Conservation (phyloP, 2,329 filamentous ascomycete species). For the Talaromyces atroroseus region DNA sequence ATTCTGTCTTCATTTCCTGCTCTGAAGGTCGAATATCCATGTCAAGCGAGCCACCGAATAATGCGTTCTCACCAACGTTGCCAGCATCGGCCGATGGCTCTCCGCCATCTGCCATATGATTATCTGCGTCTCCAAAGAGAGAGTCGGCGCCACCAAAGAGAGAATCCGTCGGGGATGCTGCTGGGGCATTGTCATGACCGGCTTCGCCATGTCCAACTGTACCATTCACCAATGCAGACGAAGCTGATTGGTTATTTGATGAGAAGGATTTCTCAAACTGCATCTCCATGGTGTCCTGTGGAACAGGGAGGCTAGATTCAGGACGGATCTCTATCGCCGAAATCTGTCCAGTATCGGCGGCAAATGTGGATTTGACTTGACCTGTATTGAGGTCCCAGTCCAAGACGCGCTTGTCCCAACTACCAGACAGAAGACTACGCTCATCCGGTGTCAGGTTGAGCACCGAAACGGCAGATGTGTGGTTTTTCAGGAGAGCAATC, state of each 20-base stretch:
- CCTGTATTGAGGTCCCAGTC: conserved; percentile 96
- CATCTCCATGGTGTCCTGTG: conserved; percentile 60
- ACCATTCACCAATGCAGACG: conserved; percentile 42
- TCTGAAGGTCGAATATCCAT: conserved; percentile 52
- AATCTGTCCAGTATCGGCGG: conserved; percentile 74
- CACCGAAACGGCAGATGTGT: conserved; percentile 88
- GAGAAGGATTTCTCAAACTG: conserved; percentile 62
- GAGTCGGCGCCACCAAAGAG: conserved; percentile 82
- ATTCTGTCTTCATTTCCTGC: conserved; percentile 33
- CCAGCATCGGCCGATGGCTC: conserved; percentile 56
- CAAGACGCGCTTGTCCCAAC: conserved; percentile 91
- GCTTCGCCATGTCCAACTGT: conserved; percentile 29
- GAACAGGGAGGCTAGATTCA: conserved; percentile 67
- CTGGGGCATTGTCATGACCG: conserved; percentile 51
- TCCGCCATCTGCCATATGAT: conserved; percentile 41
- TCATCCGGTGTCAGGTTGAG: conserved; percentile 79
- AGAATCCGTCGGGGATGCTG: conserved; percentile 66
- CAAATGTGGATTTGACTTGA: conserved; percentile 67
- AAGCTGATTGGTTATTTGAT: conserved; percentile 64
- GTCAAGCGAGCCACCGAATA: conserved; percentile 70
- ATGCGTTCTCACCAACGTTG: conserved; percentile 76
- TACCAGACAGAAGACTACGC: conserved; percentile 78
- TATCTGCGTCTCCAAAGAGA: conserved; percentile 79
- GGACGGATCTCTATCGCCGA: conserved; percentile 83
- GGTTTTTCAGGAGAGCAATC: conserved; percentile 72